Evolutionary conservation across 345 rosid species (phyloP), one percentile per base, ranked within the genome.

Genomic region (Corchorus olitorius): DNA sequence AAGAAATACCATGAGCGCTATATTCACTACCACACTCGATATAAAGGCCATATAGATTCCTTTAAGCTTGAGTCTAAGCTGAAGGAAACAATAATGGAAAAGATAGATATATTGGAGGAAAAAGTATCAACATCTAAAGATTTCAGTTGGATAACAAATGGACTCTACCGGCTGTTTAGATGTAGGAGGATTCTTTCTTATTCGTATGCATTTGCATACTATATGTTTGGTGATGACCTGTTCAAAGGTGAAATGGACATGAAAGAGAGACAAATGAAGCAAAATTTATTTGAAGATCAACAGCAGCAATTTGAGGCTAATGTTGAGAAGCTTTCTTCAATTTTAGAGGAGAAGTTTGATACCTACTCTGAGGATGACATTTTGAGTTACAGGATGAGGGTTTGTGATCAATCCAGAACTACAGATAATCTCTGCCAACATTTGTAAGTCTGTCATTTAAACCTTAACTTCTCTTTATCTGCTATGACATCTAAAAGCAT

Each of bases 131-230:
- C 75, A 65, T 77, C 81, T 17, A 86, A 84, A 79, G 88, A 87
- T 82, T 87, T 84, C 84, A 75, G 78, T 65, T 89, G 93, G 93
- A 79, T 89, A 70, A 78, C 67, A 46, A 87, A 78, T 78, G 93
- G 86, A 61, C 82, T 89, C 45, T 7, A 78, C 79, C 75, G 85
- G 65, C 83, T 89, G 10, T 84, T 83, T 68, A 84, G 86, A 78
- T 87, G 86, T 6, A 85, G 93, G 81, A 74, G 75, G 70, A 69
- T 86, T 70, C 93, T 89, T 78, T 81, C 88, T 0, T 84, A 76
- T 67, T 86, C 93, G 0, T 89, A 89, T 77, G 86, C 87, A 12
- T 89, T 89, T 72, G 93, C 93, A 1, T 89, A 78, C 65, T 87
- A 79, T 79, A 83, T 87, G 87, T 89, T 87, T 73, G 88, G 89